Base-by-base conservation (phyloP, 139 green algal genomes). In the Chloropicon primus region DNA sequence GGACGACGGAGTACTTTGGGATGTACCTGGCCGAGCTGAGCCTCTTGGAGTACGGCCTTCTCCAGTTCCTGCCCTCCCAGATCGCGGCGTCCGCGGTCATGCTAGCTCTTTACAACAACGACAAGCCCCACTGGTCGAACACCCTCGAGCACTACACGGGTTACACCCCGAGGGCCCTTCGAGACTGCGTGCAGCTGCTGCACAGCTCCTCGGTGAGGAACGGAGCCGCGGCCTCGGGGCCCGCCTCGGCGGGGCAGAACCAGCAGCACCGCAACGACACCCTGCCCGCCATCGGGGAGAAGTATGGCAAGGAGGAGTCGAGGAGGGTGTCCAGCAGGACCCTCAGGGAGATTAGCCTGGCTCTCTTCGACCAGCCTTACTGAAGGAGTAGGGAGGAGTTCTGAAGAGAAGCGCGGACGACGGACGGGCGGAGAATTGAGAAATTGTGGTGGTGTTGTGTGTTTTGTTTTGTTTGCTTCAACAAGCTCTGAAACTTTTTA, bases 1-100 rank as follows among this genome's bases (percentile, higher is more conserved):
- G 29, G 27, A 53, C 77, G 79, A 21, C 82, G 53, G 89, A 92
- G 75, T 88, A 90, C 75, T 79, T 98, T 28, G 88, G 85, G 23
- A 87, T 88, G 27, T 98, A 96, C 85, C 80, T 98, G 24, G 83
- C 84, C 2, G 94, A 98, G 88, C 82, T 97, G 24, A 86, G 88
- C 17, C 87, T 98, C 21, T 83, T 97, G 71, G 92, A 98, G 28
- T 93, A 96, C 75, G 54, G 24, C 23, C 85, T 93, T 77, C 75
- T 98, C 25, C 53, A 84, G 22, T 96, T 89, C 78, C 81, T 92
- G 78, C 90, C 92, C 21, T 94, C 86, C 28, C 78, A 88, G 26
- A 81, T 96, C 21, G 93, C 90, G 10, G 93, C 91, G 1, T 87
- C 90, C 2, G 84, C 84, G 28, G 86, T 97, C 1, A 88, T 93